Evolutionary conservation across 495 filamentous ascomycete species (phyloP), one percentile per base, ranked within the genome.

Genomic region (Tirmania nivea): DNA sequence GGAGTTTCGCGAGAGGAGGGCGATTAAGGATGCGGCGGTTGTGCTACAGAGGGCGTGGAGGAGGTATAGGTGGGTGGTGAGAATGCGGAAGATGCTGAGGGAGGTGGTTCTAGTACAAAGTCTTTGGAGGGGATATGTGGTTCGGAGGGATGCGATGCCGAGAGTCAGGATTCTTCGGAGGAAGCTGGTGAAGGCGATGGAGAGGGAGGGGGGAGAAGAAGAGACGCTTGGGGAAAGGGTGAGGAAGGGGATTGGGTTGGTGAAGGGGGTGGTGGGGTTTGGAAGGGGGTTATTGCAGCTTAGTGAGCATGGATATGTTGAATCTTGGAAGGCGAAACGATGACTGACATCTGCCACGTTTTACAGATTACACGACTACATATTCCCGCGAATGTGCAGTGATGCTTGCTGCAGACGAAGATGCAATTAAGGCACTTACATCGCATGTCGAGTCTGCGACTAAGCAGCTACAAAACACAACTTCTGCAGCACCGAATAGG

Each of bases 11-110:
- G 35, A 58, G 21, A 54, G 21, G 1, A 34, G 21, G 25, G 34
- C 39, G 35, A 63, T 36, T 14, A 52, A 50, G 10, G 54, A 60
- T 49, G 61, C 60, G 14, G 57, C 52, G 17, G 51, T 51, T 20
- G 17, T 66, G 37, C 54, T 73, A 16, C 70, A 73, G 61, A 58
- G 58, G 35, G 58, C 59, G 25, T 72, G 70, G 70, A 63, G 64
- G 55, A 42, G 45, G 48, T 56, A 60, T 9, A 35, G 51, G 17
- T 63, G 57, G 61, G 34, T 64, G 9, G 61, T 63, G 39, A 57
- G 57, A n/a, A 49, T 63, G 17, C 50, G 57, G 14, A 64, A 56
- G 37, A 57, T 60, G 36, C 50, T 57, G 4, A 34, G 47, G 9
- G 55, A 60, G 51, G 58, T 59, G 8, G 58, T 58, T 10, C 12